These are phyloP conservation scores for Suhomyces sp. DNA, from an alignment of 805 yeast genomes.

Conservation along the genomic window DNA sequence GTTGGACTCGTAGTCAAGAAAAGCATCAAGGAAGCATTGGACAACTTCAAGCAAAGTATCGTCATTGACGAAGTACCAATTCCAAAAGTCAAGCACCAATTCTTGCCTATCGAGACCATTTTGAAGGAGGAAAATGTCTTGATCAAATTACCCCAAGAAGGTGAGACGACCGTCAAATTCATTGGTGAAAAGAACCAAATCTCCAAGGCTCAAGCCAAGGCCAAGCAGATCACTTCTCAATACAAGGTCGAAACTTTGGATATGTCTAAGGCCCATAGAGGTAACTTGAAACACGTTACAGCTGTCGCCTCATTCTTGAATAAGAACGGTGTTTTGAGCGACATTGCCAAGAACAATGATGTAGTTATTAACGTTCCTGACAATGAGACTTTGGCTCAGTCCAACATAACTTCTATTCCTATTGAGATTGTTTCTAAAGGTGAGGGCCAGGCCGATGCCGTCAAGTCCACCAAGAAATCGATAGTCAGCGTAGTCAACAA, in stretches of 20 bases:
- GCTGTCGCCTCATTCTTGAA: constrained; percentile 66
- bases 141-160: constrained; percentile 51
- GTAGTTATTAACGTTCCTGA: constrained; percentile 39
- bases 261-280: constrained; percentile 86
- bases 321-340: constrained; percentile 45
- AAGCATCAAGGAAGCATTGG: constrained; percentile 45
- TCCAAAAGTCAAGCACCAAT: constrained; percentile 67
- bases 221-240: constrained; percentile 57
- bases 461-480: constrained; percentile 64
- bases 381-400: constrained; percentile 37
- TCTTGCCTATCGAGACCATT: constrained; percentile 56
- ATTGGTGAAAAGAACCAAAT: constrained; percentile 60
- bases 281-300: constrained; percentile 71
- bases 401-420: constrained; percentile 42
- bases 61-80: constrained; percentile 56
- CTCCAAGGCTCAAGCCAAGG: constrained; percentile 57
- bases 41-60: constrained; percentile 43
- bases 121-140: constrained; percentile 54
- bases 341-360: constrained; percentile 37
- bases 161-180: constrained; percentile 53
- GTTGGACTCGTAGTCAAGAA: constrained; percentile 55
- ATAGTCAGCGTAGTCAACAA: constrained; percentile 72
- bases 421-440: constrained; percentile 58
- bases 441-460: constrained; percentile 41
- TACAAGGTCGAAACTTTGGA: constrained; percentile 68